Evolutionary conservation across 805 yeast genomes (phyloP), one percentile per base, ranked within the genome.

Genomic region (Blastobotrys peoriensis): DNA sequence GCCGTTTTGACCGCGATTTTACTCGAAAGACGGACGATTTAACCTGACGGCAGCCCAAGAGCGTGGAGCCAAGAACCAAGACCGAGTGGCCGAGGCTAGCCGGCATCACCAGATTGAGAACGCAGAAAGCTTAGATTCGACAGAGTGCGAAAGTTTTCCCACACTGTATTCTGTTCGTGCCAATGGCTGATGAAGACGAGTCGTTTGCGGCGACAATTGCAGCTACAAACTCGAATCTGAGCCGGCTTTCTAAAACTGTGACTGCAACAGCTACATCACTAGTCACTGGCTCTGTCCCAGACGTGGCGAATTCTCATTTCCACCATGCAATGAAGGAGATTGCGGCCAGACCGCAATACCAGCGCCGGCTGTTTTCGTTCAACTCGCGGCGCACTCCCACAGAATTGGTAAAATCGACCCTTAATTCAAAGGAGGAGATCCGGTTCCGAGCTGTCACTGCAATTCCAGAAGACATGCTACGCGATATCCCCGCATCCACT

Each of bases 391-490:
- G 55, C 33, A 54, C 67, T 4, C 69, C 69, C 2, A 46, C 61
- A 4, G 69, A 65, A 42, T 46, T 64, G 10, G 61, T 64, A 16
- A 46, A 59, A 8, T 30, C 54, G 30, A 51, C 60, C 4, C 46
- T 61, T 16, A 22, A 23, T 20, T 53, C 68, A 2, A 43, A 48
- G 3, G 55, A 62, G 17, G 73, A 69, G 48, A 63, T 70, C 16
- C 69, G 71, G 8, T 74, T 68, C 43, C 70, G 73, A 49, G 75
- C 76, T 22, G 63, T 77, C 44, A 68, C 75, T 23, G 64, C 71
- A 41, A 66, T 83, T n/a, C 74, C 84, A 15, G 85, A 79, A 51
- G 85, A 80, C 28, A 54, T 83, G 50, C 65, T 84, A 27, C 58
- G 63, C 5, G 78, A 79, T 41, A 62, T 81, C 15, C 85, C 86